A percentile compares a stretch with the other conserved stretches of the same genome.
phyloP scores from a whole-genome alignment of 1,139 yeast species.

The Yamadazyma oceani region DNA sequence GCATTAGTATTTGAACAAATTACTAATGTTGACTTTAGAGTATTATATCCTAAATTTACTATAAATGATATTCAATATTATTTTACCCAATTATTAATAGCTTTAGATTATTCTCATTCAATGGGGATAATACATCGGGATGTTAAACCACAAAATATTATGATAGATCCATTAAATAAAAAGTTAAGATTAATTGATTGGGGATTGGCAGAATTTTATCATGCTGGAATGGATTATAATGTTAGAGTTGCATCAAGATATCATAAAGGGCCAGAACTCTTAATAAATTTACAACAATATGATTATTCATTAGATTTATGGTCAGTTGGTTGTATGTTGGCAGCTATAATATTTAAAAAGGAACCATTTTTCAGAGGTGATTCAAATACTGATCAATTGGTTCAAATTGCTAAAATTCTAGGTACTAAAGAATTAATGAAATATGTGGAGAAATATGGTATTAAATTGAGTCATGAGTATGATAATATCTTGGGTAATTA shows the following conservation, averaged over 20 bases:
- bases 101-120: conserved; percentile 74
- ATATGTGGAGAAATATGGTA: conserved; percentile 61
- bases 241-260: conserved; percentile 81
- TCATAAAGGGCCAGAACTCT: conserved; percentile 78
- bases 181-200: conserved; percentile 74
- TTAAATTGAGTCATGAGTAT: conserved; percentile 63
- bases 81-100: conserved; percentile 66
- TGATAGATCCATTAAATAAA: conserved; percentile 70
- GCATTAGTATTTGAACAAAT: conserved; percentile 74
- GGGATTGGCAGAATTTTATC: conserved; percentile 85
- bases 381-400: conserved; percentile 76
- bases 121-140: conserved; percentile 86
- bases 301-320: conserved; percentile 79
- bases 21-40: conserved; percentile 69
- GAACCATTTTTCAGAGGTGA: conserved; percentile 82
- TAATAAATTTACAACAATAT: conserved; percentile 71
- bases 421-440: conserved; percentile 68
- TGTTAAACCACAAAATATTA: conserved; percentile 81
- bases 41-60: conserved; percentile 65
- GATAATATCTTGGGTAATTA: conserved; percentile 67
- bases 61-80: conserved; percentile 67
- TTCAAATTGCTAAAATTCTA: conserved; percentile 72
- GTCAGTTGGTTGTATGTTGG: conserved; percentile 82
- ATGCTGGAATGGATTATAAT: conserved; percentile 74
- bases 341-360: conserved; percentile 71